Conservation (phyloP, 2,329 filamentous ascomycete genomes). For the Huntiella moniliformis region DNA sequence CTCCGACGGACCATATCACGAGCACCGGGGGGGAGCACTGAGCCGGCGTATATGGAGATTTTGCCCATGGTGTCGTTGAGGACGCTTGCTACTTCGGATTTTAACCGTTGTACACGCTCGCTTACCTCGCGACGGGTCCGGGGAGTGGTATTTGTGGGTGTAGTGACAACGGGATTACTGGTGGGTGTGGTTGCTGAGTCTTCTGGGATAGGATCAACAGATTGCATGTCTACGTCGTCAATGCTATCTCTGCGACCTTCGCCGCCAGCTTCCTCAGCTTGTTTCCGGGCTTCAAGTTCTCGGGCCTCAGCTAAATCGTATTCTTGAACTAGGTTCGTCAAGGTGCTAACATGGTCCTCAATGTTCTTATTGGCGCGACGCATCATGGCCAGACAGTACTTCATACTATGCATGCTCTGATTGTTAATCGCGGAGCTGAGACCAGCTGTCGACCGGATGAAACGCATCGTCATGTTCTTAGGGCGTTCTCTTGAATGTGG, state of each 20-base stretch:
- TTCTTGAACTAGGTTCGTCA: slow-evolving; percentile 61
- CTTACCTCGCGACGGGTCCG: slow-evolving; percentile 24
- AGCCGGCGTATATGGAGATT: slow-evolving; percentile 80
- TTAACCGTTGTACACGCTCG: slow-evolving; percentile 47
- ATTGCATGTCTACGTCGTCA: slow-evolving; percentile 12
- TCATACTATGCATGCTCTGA: slow-evolving; percentile 65
- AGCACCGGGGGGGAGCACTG: slow-evolving; percentile 77
- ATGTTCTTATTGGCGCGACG: slow-evolving; percentile 69
- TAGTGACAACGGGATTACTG: background rate
- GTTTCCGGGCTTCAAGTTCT: slow-evolving; percentile 8
- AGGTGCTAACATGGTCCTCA: slow-evolving; percentile 50
- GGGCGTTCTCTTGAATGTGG: background rate
- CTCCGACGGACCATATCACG: slow-evolving; percentile 65
- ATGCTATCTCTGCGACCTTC: slow-evolving; percentile 8
- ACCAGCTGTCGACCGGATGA: slow-evolving; percentile 81
- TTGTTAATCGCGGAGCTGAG: slow-evolving; percentile 83
- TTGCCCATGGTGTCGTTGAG: slow-evolving; percentile 67
- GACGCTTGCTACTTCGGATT: slow-evolving; percentile 54
- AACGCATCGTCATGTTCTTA: slow-evolving; percentile 23
- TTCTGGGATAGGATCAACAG: slow-evolving; percentile 12
- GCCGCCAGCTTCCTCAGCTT: slow-evolving; percentile 4
- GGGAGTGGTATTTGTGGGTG: background rate
- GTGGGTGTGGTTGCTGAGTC: background rate
- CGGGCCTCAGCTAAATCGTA: slow-evolving; percentile 43
- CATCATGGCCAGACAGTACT: slow-evolving; percentile 67